A percentile compares a stretch with the other conserved stretches of the same genome.
Conservation (phyloP, 768 basidiomycete species). For the Suillus cothurnatus region DNA sequence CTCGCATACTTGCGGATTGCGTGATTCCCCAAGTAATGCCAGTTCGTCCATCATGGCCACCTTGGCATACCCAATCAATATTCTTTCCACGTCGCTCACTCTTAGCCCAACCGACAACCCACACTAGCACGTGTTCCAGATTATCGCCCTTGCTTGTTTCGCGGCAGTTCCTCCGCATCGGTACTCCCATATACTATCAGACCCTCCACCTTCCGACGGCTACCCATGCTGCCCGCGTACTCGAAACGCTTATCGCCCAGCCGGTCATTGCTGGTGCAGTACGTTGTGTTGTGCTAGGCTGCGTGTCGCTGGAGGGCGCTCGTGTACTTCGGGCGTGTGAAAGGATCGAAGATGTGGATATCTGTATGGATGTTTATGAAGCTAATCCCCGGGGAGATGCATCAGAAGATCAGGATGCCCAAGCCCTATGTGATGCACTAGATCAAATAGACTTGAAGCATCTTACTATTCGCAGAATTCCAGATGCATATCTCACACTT, state of each 20-base stretch:
- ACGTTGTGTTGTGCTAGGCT: slow-evolving; percentile 43
- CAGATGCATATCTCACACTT: slow-evolving; percentile 56
- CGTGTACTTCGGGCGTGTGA: slow-evolving; percentile 38
- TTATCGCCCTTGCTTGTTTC: slow-evolving; percentile 53
- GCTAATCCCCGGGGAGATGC: slow-evolving; percentile 9
- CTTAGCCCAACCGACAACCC: slow-evolving; percentile 10
- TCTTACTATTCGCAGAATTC: slow-evolving; percentile 54
- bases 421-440: slow-evolving; percentile 46
- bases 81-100: slow-evolving; percentile 12
- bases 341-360: slow-evolving; percentile 41
- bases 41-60: slow-evolving; percentile 28
- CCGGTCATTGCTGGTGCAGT: slow-evolving; percentile 44
- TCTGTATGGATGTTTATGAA: slow-evolving; percentile 31
- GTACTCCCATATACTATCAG: slow-evolving; percentile 58
- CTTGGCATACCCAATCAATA: slow-evolving; percentile 23
- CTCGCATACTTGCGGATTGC: slow-evolving; percentile 43
- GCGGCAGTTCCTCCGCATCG: slow-evolving; percentile 55
- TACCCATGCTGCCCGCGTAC: slow-evolving; percentile 39
- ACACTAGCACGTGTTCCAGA: slow-evolving; percentile 20
- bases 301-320: slow-evolving; percentile 43
- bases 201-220: slow-evolving; percentile 47
- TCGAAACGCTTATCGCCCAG: slow-evolving; percentile 38
- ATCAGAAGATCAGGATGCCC: slow-evolving; percentile 26
- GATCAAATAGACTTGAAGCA: slow-evolving; percentile 41
- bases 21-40: slow-evolving; percentile 22